These are phyloP conservation scores for Thraustotheca clavata DNA, from an alignment of 352 stramenopile species.

Conservation along the genomic window DNA sequence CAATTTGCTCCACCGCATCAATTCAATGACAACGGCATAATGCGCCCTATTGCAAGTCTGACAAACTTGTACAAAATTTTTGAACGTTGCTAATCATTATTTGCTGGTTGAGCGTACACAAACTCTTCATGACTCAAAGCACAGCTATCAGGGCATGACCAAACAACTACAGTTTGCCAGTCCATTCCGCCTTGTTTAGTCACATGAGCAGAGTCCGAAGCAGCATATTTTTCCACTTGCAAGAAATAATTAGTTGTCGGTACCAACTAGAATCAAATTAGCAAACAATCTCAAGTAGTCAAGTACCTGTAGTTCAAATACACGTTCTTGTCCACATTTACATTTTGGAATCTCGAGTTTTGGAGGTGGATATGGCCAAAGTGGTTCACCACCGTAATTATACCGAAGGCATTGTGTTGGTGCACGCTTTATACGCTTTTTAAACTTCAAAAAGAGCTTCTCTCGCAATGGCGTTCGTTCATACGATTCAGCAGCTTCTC, in stretches of 20 bases:
- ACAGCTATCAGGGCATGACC: constrained; percentile 65
- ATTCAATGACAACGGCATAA: constrained; percentile 67
- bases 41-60: constrained; percentile 88
- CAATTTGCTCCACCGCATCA: constrained; percentile 54
- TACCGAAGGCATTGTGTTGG: constrained; percentile 75
- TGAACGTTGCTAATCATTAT: constrained; percentile 88
- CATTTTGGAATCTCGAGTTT: constrained; percentile 45
- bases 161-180: constrained; percentile 71
- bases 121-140: constrained; percentile 53
- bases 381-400: constrained; percentile 73
- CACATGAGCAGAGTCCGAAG: neutral
- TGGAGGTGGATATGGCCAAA: constrained; percentile 58
- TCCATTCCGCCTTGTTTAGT: constrained; percentile 49
- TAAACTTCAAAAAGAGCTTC: constrained; percentile 76
- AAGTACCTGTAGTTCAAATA: constrained; percentile 59
- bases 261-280: constrained; percentile 30
- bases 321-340: constrained; percentile 46
- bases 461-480: constrained; percentile 66
- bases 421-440: constrained; percentile 73
- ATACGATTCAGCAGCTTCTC: constrained; percentile 47
- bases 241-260: constrained; percentile 82
- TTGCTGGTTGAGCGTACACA: constrained; percentile 48
- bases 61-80: constrained; percentile 98
- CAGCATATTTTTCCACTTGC: constrained; percentile 62
- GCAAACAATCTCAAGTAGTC: neutral